phyloP scores from a whole-genome alignment of 1,139 yeast genomes.

The Taphrina confusa region DNA sequence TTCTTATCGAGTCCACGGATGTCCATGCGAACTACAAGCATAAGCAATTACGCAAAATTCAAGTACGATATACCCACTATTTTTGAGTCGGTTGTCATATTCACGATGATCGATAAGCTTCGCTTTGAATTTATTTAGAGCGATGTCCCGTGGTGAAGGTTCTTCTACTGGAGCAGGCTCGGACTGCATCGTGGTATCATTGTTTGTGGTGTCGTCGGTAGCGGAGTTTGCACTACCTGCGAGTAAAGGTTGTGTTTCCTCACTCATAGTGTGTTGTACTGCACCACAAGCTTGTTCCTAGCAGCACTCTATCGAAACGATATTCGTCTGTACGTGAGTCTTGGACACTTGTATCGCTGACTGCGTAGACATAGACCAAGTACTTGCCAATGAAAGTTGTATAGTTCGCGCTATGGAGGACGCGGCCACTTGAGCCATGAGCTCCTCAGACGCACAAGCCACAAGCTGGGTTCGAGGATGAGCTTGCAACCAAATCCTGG shows the following conservation, averaged over 20 bases:
- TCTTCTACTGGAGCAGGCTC: neutral
- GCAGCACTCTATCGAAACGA: too few species aligned
- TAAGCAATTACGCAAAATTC: too few species aligned
- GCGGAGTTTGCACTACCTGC: neutral
- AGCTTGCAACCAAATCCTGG: too few species aligned
- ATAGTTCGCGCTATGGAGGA: constrained; percentile 2
- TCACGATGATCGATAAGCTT: constrained; percentile 90
- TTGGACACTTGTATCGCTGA: too few species aligned
- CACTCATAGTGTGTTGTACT: neutral
- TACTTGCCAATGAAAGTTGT: too few species aligned
- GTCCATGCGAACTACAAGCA: constrained; percentile 58
- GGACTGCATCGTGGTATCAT: neutral
- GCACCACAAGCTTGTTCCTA: too few species aligned
- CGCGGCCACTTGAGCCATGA: neutral
- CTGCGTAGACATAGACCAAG: too few species aligned
- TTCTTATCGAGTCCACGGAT: constrained; percentile 82
- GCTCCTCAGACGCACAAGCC: constrained; percentile 5
- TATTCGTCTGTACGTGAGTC: too few species aligned
- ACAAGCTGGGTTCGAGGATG: neutral
- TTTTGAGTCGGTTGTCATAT: constrained; percentile 90
- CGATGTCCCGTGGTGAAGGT: constrained; percentile 56
- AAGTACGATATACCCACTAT: constrained; percentile 43
- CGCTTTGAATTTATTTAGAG: constrained; percentile 75
- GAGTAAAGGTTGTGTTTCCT: constrained; percentile 6
- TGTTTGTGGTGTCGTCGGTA: neutral